Evolutionary conservation across 352 stramenopile species (phyloP), one percentile per base, ranked within the genome.

Genomic region (Aphanomyces stellatus): DNA sequence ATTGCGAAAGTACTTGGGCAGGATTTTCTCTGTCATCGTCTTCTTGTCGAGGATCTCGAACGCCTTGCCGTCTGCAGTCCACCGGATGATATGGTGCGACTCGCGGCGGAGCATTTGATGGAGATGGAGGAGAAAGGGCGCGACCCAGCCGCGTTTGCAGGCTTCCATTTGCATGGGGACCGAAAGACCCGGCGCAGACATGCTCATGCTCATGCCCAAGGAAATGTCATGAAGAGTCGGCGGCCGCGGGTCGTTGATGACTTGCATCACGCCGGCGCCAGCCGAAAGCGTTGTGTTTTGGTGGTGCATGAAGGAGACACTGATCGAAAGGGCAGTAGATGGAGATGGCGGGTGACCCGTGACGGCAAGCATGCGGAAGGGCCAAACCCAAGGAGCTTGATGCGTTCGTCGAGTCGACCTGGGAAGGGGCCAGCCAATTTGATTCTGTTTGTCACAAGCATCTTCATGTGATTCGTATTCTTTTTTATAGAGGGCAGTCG

Each of bases 1-100:
- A 78, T 98, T 96, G 75, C 97, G 97, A 65, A 98, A 98, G 76
- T 98, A 98, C 63, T 89, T 88, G 17, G 93, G 91, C 25, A 98
- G 74, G 37, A 98, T 83, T 72, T 94, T 80, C 25, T 87, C 72
- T 60, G 95, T 93, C 51, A 98, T 79, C 28, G 78, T 76, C 8
- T 81, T 74, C 73, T 91, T 92, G 77, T 96, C 84, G 40, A 89
- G 70, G 64, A 95, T 95, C 71, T 93, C 76, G 72, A 95, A 94
- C 17, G 82, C 79, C 62, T 85, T 68, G 27, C 81, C 82, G 67
- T 94, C 82, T 1, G 82, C 75, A 1, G 83, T 80, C 87, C 87
- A 96, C 31, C 82, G 85, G 35, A 96, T 87, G 74, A 96, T 81
- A 59, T 79, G 80, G 24, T 76, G 61, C 75, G 82, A 81, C 71